phyloP scores from a whole-genome alignment of 345 rosid genomes.

The Aquilaria yunnanensis region DNA sequence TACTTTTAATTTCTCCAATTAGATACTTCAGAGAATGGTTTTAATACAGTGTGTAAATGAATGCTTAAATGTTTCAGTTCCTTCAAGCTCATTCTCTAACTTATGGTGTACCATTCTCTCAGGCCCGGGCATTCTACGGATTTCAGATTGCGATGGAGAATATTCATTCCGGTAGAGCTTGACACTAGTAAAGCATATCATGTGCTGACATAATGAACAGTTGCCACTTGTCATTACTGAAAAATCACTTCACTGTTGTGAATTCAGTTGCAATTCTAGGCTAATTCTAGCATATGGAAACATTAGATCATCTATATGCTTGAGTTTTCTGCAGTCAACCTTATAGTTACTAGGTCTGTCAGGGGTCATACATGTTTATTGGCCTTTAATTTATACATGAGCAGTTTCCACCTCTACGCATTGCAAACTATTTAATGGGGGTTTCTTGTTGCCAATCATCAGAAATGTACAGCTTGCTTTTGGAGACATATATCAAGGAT shows the following conservation, averaged over 20 bases:
- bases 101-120: conserved; percentile 18
- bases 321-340: no score
- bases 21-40: no score
- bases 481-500: conserved; percentile 89
- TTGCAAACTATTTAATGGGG: conserved; percentile 11
- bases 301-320: no score
- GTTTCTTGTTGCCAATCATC: conserved; percentile 9
- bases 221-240: no score
- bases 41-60: no score
- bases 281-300: not conserved
- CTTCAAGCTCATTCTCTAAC: conserved; percentile 18
- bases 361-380: no score
- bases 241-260: not conserved
- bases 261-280: not conserved
- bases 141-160: conserved; percentile 97
- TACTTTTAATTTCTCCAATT: no score
- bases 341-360: no score
- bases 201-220: not conserved
- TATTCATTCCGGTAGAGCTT: conserved; percentile 77
- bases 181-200: conserved; percentile 3
- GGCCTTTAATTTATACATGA: no score
- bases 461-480: conserved; percentile 95
- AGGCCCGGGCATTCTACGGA: conserved; percentile 93
- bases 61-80: not conserved
- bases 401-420: not conserved